Base-by-base conservation (phyloP, 1,284 basidiomycete genomes). In the Schizophyllum amplum region DNA sequence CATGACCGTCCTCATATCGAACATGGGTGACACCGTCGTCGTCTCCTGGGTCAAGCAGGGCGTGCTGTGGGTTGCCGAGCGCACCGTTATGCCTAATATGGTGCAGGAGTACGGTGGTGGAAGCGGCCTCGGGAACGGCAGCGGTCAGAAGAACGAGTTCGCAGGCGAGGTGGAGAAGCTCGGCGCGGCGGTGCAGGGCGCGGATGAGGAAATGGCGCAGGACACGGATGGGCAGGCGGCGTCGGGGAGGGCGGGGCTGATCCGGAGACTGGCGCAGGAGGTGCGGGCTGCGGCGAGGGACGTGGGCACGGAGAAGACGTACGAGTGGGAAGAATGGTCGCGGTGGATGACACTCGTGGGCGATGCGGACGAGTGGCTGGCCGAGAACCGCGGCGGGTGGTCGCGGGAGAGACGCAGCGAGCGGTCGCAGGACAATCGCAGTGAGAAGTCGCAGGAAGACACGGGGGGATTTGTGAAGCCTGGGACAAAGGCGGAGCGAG, bases 1-100 rank as follows among this genome's bases (percentile, higher is more conserved):
- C 6, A 68, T 75, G 57, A 75, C 72, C 1, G 68, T 74, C 4
- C 59, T 75, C 1, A 73, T 75, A 21, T 70, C 69, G 15, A 70
- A 71, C 46, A 65, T 74, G 60, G 71, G 70, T 0, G 68, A 72
- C 50, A 50, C 48, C 11, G 72, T 71, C 5, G 61, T 75, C 2
- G 64, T 72, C 0, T 60, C 61, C 17, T 66, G 65, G 61, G 61
- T 76, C 11, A 63, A 68, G 54, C 57, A 67, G 13, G 66, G 62
- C 7, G 67, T 69, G 5, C 59, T 69, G 13, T 42, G 33, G 67
- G 50, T 66, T 6, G 67, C 66, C 1, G 55, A 62, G 25, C 52
- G 60, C 57, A 71, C 67, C 4, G 62, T 71, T 24, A 57, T 72
- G 9, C 69, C 68, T 1, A 71, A 70, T 57, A 49, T 52, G n/a